Evolutionary conservation across 805 yeast genomes (phyloP), one percentile per base, ranked within the genome.

Genomic region (Candida nanaspora): DNA sequence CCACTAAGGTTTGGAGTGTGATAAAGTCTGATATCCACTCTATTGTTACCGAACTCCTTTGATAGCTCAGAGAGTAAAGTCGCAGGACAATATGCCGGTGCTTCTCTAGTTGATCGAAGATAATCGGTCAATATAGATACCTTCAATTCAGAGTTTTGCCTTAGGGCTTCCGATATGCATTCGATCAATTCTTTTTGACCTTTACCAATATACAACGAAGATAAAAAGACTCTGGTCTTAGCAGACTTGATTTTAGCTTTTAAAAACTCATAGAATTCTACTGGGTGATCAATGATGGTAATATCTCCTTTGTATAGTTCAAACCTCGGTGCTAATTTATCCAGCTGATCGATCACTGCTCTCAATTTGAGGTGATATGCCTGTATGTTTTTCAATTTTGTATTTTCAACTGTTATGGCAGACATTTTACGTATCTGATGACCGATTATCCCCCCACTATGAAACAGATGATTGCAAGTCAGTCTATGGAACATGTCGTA

Each of bases 31-130:
- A 89, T 65, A 51, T 85, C 86, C 19, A 91, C 89, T 42, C 95
- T 68, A 10, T 68, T 61, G 32, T 70, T 68, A 9, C 85, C 86
- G 55, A 73, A 79, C 45, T 77, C 74, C 33, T 75, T 72, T 18
- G 78, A 82, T 36, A 93, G 65, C 2, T 76, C 70, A 1, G 85
- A 76, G 37, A 93, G 64, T 26, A 89, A 65, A 29, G 84, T 72
- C 0, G 96, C 96, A 14, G 94, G 78, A 35, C 88, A 82, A 37
- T 70, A 64, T 6, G 73, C 63, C 0, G 98, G 98, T 1, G 88
- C 80, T 53, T 93, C 98, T 49, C 98, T 74, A 0, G 98, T 91
- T 0, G 96, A 96, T 50, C 98, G 64, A 36, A 93, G 69, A 11
- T 89, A 95, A 61, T 93, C 98, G 6, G 89, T 72, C 39, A 93